These are phyloP conservation scores for Pleurotus djamor DNA, from an alignment of 768 basidiomycete species.

Conservation along the genomic window DNA sequence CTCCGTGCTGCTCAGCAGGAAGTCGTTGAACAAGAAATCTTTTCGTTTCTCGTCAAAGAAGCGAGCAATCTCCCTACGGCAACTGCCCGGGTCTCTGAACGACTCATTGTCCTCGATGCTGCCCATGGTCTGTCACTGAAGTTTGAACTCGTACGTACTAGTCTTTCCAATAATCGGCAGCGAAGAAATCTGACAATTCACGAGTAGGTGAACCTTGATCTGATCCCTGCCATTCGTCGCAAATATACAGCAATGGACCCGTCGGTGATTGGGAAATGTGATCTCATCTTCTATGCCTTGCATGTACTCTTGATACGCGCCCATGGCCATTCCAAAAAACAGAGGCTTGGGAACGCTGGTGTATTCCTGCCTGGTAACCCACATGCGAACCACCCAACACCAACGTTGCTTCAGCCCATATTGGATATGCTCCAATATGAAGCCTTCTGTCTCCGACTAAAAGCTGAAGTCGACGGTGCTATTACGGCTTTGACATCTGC, in stretches of 20 bases:
- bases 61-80: slow-evolving; percentile 76
- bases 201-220: background rate
- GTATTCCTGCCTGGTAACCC: slow-evolving; percentile 14
- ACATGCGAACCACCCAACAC: slow-evolving; percentile 20
- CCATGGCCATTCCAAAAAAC: slow-evolving; percentile 48
- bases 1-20: slow-evolving; percentile 66
- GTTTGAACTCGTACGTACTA: slow-evolving; percentile 61
- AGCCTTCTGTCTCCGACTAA: slow-evolving; percentile 66
- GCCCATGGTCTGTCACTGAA: slow-evolving; percentile 65
- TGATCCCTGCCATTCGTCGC: background rate
- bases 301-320: slow-evolving; percentile 63
- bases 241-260: background rate
- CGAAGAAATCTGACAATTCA: no score
- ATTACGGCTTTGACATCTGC: slow-evolving; percentile 44
- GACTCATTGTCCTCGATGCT: slow-evolving; percentile 74
- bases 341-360: slow-evolving; percentile 29
- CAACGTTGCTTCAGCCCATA: slow-evolving; percentile 66
- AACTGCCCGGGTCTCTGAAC: slow-evolving; percentile 76
- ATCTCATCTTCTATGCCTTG: slow-evolving; percentile 65
- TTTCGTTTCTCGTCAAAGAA: slow-evolving; percentile 69
- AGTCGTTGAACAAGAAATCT: slow-evolving; percentile 80
- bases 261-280: slow-evolving; percentile 40
- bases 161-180: background rate
- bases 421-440: slow-evolving; percentile 81
- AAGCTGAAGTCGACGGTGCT: slow-evolving; percentile 53